phyloP scores from a whole-genome alignment of 331 rosid genomes.

The Erythrophleum ivorense region DNA sequence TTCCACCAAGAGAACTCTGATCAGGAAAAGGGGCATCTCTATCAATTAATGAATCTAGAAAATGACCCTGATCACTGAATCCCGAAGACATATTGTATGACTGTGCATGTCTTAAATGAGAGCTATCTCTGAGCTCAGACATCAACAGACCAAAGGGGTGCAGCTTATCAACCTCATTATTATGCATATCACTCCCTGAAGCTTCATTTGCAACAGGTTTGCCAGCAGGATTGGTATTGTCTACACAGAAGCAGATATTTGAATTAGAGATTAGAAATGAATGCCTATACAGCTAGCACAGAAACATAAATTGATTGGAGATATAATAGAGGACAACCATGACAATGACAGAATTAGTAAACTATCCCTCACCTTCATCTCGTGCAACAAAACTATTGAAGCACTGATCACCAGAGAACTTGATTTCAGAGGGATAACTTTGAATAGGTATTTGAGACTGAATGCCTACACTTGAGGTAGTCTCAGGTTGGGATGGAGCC shows the following conservation, averaged over 20 bases:
- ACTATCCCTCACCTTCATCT: constrained; percentile 56
- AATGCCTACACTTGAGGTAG: constrained; percentile 43
- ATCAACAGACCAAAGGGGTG: constrained; percentile 75
- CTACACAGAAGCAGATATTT: constrained; percentile 46
- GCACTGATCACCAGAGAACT: constrained; percentile 48
- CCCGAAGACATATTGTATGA: constrained; percentile 55
- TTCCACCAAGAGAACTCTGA: constrained; percentile 50
- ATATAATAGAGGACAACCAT: constrained; percentile 13
- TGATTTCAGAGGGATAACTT: constrained; percentile 49
- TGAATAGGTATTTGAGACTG: constrained; percentile 47
- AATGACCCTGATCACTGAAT: constrained; percentile 60
- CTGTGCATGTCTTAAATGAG: constrained; percentile 63
- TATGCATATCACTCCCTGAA: constrained; percentile 43
- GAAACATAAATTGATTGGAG: constrained; percentile 6
- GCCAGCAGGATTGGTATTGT: constrained; percentile 47
- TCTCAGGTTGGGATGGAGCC: constrained; percentile 53
- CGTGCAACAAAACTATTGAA: constrained; percentile 48
- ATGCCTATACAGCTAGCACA: constrained; percentile 8
- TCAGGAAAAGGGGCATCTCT: constrained; percentile 46
- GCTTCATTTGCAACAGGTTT: constrained; percentile 52
- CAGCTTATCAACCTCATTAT: constrained; percentile 57
- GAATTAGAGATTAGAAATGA: constrained; percentile 15
- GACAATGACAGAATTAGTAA: constrained; percentile 23
- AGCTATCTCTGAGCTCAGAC: constrained; percentile 71
- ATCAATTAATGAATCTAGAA: constrained; percentile 52